Base-by-base conservation (phyloP, 768 basidiomycete genomes). In the Roridomyces roridus region DNA sequence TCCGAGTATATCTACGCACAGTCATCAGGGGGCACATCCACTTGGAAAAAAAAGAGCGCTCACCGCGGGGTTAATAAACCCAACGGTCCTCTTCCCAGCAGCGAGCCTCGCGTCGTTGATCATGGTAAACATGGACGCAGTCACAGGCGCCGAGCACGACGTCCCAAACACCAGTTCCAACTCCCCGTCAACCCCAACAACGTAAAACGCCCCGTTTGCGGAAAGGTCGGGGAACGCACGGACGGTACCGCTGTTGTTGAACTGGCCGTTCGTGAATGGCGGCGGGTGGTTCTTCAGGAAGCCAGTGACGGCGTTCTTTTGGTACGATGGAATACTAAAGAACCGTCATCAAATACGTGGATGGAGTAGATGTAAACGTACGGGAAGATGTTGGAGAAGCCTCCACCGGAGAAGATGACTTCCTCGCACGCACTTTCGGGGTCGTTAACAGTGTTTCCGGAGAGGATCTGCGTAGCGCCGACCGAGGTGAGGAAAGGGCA, bases 401-500 rank as follows among this genome's bases (percentile, higher is more conserved):
- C 84, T 42, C 83, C 84, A 20, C 83, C 74, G 14, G 81, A 80
- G 58, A 76, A 75, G 23, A 83, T 82, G 5, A 75, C 71, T 58
- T 74, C 62, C 55, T 78, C 72, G 49, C 81, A 83, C 0, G 81
- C 81, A 20, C 67, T 66, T 67, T 84, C 82, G 4, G 70, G 69
- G 34, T 82, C 79, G 24, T 62, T 66, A 0, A 84, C 75, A 1
- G 73, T 77, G 9, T 76, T 73, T n/a, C 74, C 74, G 2, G 74
- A 73, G 28, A 74, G 76, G 46, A 84, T 55, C 51, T 84, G 82
- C 5, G 82, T 84, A 0, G 77, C 80, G 11, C 83, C 82, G 35
- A 84, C 79, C 6, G 82, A 75, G 18, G 82, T 83, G 23, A 83
- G 67, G 47, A 76, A 83, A 1, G 82, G 81, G 59, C 82, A 83